Evolutionary conservation across 2,329 filamentous ascomycete genomes (phyloP), one percentile per base, ranked within the genome.

Genomic region (Stachybotrys chlorohalonatus): DNA sequence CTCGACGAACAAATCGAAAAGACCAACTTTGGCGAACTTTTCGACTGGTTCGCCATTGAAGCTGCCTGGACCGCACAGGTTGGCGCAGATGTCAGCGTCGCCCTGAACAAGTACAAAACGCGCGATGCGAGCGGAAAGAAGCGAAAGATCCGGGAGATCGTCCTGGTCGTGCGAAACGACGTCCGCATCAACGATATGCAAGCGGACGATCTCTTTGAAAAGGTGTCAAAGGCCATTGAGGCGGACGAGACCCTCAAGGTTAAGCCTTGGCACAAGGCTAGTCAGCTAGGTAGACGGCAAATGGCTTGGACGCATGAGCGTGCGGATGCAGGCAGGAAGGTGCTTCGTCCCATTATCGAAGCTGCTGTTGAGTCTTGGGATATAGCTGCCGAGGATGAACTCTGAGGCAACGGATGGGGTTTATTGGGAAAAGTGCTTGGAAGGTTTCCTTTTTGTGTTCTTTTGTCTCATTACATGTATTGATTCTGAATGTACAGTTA

Each of bases 11-110:
- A 75, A 56, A 75, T 76, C 53, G 58, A 65, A 9, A 74, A 72
- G 59, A 77, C 74, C 0, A 73, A 75, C 31, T 77, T 75, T 55
- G 64, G 68, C 49, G 73, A 74, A 58, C 68, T 76, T 6, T 77
- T 77, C 51, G 68, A 76, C 59, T 77, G 74, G 74, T 77, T 76
- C 55, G 73, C 73, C 3, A 64, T 76, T 31, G 72, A 77, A 52
- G 73, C 74, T 11, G 74, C 74, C 1, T 77, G 74, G 74, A 77
- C 74, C 0, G 73, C 74, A 6, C 67, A 74, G 55, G 64, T 70
- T 9, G 70, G 72, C 36, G 69, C 71, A 11, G 74, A 77, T 57
- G 73, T 77, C 59, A 69, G 66, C 57, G 66, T 77, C 42, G 68
- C 68, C 6, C 60, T 77, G 36, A 76, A 73, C 66, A 76, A 76